Base-by-base conservation (phyloP, 495 filamentous ascomycete species). In the Daldinia childiae region DNA sequence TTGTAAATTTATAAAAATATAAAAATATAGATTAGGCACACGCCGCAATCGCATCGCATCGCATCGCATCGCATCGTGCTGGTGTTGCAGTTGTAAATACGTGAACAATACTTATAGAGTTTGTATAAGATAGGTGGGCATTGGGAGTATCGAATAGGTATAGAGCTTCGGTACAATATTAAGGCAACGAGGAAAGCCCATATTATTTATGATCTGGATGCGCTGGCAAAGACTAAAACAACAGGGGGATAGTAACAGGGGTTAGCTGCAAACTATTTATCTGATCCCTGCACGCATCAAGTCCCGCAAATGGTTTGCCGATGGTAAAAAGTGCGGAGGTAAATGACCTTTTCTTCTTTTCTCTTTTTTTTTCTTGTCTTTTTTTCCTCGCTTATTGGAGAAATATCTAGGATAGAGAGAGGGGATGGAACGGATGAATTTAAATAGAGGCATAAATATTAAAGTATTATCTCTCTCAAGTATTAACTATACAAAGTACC, bases 201-300 rank as follows among this genome's bases (percentile, higher is more conserved):
- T 26, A 58, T 54, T 21, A n/a, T 58, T 9, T n/a, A 24, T 36
- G 39, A 71, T 71, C 57, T 71, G 57, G 63, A 65, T 71, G 68
- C 32, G 68, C 51, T 71, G 68, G 68, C 68, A 71, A 62, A 51
- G 51, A 58, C 50, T 62, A 62, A 34, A 58, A 38, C 12, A 17
- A 58, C 68, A 71, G 63, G 68, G 68, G 68, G 45, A 63, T 9
- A 55, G 51, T 39, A 17, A 27, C 68, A 71, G 63, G 68, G 68
- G 45, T 71, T 9, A 59, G 58, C 68, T 71, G 68, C 68, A 71
- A 71, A 66, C 68, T 71, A 71, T 71, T 66, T 52, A 71, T 38
- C 58, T 58, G 51, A 71, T 62, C 68, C 68, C 68, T 71, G 68
- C 43, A 66, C 24, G n/a, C 19, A 63, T 66, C 58, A 71, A 66